Base-by-base conservation (phyloP, 768 basidiomycete species). In the Naganishia friedmannii region DNA sequence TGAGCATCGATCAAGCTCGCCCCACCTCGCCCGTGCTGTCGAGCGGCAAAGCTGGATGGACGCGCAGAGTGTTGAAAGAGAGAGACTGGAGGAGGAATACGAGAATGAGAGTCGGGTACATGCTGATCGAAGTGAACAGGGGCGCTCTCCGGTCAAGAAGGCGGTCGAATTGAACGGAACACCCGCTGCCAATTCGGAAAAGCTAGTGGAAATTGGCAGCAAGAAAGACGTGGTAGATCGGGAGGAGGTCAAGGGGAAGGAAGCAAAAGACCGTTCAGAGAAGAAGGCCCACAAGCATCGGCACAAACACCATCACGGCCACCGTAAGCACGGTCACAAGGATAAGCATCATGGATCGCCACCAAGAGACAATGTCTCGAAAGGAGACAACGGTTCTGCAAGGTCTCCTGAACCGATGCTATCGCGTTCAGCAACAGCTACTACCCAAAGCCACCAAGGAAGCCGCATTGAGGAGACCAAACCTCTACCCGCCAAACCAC, bases 31-130 rank as follows among this genome's bases (percentile, higher is more conserved):
- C 17, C 31, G 29, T 32, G 31, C 48, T 21, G 31, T 66, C 19
- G 48, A 66, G 48, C 46, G 53, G 8, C 37, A 51, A 23, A 53
- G 48, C 17, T 66, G 65, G 65, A 54, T 66, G 65, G 53, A 53
- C 19, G 65, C 46, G 21, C 65, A 66, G 17, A 54, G 53, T 12
- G 65, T 66, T 21, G 65, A 66, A 34, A 45, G 65, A n/a, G 65
- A 23, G 48, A 51, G 65, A 32, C 21, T 66, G 31, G 65, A 66
- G 29, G 48, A 53, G 29, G 65, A 66, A 23, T 66, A 66, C 34
- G 65, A 66, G 48, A 21, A 45, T 31, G 65, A 51, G 32, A 54
- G 53, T 39, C 29, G 65, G 1, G 12, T 23, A 3, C n/a, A 23
- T 3, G 23, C 23, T 15, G 13, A 0, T 26, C 21, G 17, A 13